phyloP scores from a whole-genome alignment of 345 rosid species.

The Hibiscus trionum region DNA sequence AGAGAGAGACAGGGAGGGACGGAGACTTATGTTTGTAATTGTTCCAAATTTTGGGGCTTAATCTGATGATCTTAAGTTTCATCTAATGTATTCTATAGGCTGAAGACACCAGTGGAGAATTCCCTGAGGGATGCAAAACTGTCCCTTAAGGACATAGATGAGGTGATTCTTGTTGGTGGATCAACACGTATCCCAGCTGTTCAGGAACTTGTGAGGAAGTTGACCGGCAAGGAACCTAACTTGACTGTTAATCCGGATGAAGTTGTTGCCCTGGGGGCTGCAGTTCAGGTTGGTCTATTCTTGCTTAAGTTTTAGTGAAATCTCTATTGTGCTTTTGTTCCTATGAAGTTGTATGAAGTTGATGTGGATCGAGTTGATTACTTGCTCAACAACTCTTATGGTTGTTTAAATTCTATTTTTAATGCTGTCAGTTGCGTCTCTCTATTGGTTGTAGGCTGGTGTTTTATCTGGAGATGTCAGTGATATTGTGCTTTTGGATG shows the following conservation, averaged over 20 bases:
- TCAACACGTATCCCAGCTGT: constrained; percentile 98
- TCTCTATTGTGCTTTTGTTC: background rate
- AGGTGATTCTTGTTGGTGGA: constrained; percentile 96
- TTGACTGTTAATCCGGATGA: constrained; percentile 97
- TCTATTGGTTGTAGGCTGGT: constrained; percentile 54
- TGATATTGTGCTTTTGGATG: constrained; percentile 78
- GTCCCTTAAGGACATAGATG: constrained; percentile 76
- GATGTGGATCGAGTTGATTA: too few relatives aligned
- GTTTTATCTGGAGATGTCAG: constrained; percentile 94
- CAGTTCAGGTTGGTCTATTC: constrained; percentile 66
- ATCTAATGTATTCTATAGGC: constrained; percentile 29
- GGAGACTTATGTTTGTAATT: background rate
- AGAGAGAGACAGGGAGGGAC: too few relatives aligned
- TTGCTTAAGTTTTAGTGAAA: background rate
- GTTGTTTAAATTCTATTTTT: too few relatives aligned
- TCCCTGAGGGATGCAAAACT: constrained; percentile 86
- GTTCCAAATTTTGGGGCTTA: background rate
- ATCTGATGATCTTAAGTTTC: background rate
- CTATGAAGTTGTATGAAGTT: background rate
- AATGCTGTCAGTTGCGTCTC: background rate
- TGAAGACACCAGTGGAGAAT: constrained; percentile 79
- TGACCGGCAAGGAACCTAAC: constrained; percentile 92
- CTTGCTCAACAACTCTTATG: too few relatives aligned
- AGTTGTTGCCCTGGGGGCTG: constrained; percentile 98
- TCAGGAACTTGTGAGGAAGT: constrained; percentile 80